Conservation (phyloP, 179 eudicot species). For the Patellifolia procumbens region DNA sequence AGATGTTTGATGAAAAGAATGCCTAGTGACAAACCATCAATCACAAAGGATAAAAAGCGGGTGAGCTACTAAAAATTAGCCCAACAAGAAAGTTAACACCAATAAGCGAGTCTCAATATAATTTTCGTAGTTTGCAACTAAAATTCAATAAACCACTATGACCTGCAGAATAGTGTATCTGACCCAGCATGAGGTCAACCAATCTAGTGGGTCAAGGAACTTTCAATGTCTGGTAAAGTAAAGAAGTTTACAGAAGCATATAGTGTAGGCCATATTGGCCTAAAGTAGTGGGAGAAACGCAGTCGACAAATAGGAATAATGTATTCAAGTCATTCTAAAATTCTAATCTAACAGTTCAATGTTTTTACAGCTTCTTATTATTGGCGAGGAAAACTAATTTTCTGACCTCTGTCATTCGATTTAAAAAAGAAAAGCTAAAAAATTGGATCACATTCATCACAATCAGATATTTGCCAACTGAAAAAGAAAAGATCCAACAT, state of each 20-base stretch:
- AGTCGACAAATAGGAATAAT: background rate
- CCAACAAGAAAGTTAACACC: background rate
- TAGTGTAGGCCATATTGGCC: background rate
- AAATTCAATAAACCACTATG: background rate
- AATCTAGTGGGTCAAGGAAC: background rate
- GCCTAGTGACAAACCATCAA: no score
- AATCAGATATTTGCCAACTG: background rate
- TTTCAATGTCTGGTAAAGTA: background rate
- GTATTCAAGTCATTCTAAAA: background rate
- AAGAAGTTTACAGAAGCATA: background rate
- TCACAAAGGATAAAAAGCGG: background rate
- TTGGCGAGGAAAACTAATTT: background rate
- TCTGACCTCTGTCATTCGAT: background rate
- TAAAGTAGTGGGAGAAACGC: background rate
- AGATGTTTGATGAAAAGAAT: background rate
- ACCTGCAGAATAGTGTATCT: background rate
- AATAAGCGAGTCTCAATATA: background rate
- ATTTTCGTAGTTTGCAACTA: background rate
- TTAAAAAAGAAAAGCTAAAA: background rate
- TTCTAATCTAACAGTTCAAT: background rate
- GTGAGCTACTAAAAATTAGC: background rate
- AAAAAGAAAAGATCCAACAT: background rate
- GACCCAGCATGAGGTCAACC: background rate
- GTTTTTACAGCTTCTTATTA: background rate
- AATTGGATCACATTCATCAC: background rate